phyloP scores from a whole-genome alignment of 1,284 basidiomycete genomes.

The Porodaedalea pini region DNA sequence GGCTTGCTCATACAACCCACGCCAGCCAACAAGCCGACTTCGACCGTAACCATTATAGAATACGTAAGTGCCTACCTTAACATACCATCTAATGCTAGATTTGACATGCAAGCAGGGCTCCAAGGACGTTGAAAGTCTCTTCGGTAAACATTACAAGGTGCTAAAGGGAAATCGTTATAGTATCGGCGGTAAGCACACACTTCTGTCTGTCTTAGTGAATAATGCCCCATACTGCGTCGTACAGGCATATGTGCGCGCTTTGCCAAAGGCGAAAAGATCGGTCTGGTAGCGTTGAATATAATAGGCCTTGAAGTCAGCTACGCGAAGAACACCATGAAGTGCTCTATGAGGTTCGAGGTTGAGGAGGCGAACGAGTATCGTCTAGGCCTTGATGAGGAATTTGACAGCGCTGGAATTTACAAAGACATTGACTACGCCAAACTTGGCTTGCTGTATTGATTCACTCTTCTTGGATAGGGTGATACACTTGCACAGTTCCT shows the following conservation, averaged over 20 bases:
- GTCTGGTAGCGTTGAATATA: constrained; percentile 33
- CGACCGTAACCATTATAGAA: constrained; percentile 36
- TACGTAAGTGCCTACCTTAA: constrained; percentile 28
- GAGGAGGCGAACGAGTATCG: constrained; percentile 21
- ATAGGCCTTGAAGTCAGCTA: constrained; percentile 36
- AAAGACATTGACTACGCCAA: background rate
- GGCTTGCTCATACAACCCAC: constrained; percentile 35
- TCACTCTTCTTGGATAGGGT: too few species aligned
- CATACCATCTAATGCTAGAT: background rate
- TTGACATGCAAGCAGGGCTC: constrained; percentile 19
- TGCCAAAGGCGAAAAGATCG: constrained; percentile 35
- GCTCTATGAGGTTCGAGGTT: constrained; percentile 40
- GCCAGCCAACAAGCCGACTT: constrained; percentile 36
- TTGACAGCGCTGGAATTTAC: background rate
- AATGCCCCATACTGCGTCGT: constrained; percentile 16
- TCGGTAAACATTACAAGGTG: constrained; percentile 35
- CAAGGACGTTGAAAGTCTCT: constrained; percentile 30
- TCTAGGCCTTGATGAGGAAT: constrained; percentile 5
- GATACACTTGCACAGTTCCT: too few species aligned
- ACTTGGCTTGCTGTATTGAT: background rate
- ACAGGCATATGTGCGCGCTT: constrained; percentile 30
- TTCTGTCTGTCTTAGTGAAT: constrained; percentile 14
- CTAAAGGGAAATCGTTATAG: constrained; percentile 38
- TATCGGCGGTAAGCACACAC: constrained; percentile 19
- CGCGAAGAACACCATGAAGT: constrained; percentile 41